Evolutionary conservation across 139 green algal species (phyloP).

Genomic region (Pseudopediastrum boryanum): DNA sequence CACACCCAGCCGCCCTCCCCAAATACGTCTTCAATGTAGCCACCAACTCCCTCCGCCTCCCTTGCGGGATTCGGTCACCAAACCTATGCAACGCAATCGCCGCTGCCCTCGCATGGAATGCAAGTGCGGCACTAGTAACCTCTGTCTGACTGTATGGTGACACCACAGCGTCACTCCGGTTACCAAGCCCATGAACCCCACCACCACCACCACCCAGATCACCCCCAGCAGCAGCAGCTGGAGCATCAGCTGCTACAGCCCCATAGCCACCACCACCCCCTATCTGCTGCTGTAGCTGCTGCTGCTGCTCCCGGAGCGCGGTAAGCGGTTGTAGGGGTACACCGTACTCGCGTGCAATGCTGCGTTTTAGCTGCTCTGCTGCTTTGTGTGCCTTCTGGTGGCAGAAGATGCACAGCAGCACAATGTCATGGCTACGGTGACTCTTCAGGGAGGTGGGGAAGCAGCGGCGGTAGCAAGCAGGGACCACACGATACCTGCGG

Average conservation of each 20-base stretch:
- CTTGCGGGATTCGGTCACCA: constrained; percentile 36
- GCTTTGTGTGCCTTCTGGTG: constrained; percentile 57
- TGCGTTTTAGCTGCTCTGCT: constrained; percentile 68
- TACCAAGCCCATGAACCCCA: neutral
- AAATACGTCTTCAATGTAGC: too few species aligned
- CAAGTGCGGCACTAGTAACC: constrained; percentile 10
- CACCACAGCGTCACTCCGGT: neutral
- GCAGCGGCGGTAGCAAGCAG: constrained; percentile 74
- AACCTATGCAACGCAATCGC: constrained; percentile 42
- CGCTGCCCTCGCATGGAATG: constrained; percentile 38
- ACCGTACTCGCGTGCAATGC: constrained; percentile 57
- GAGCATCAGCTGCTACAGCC: constrained; percentile 21
- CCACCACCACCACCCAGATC: neutral
- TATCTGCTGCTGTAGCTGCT: constrained; percentile 8
- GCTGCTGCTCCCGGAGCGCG: too few species aligned
- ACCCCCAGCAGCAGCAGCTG: neutral
- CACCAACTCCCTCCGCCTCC: constrained; percentile 6
- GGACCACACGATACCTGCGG: constrained; percentile 72
- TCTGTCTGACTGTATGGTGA: too few species aligned
- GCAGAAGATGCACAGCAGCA: constrained; percentile 83
- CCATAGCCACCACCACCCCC: neutral
- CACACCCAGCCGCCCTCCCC: neutral
- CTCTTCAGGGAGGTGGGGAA: constrained; percentile 77
- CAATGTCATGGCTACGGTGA: constrained; percentile 84
- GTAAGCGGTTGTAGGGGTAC: constrained; percentile 68